These are phyloP conservation scores for Plasmodium reichenowi DNA, from an alignment of 169 alveolate species.

Conservation along the genomic window DNA sequence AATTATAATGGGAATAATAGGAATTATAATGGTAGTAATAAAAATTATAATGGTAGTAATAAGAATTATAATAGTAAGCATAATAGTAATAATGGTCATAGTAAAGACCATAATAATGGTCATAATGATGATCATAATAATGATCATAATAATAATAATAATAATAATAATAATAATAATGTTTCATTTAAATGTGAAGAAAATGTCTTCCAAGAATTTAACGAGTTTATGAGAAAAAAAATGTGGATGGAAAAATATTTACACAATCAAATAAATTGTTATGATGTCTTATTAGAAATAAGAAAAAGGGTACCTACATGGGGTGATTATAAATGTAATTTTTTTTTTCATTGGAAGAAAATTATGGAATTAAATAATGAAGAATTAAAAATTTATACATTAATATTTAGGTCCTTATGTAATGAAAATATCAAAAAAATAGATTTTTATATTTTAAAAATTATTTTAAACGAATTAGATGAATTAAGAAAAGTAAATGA, in stretches of 20 bases:
- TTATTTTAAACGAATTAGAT: conserved; percentile 49
- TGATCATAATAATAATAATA: neutral
- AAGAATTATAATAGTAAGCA: too few species aligned
- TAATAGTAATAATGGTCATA: neutral
- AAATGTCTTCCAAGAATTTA: conserved; percentile 8
- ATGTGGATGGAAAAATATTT: conserved; percentile 65
- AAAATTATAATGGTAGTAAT: neutral
- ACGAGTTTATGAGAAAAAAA: conserved; percentile 25
- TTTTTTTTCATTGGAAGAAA: conserved; percentile 83
- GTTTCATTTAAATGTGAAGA: too few species aligned
- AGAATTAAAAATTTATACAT: conserved; percentile 58
- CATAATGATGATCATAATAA: neutral
- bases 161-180: too few species aligned
- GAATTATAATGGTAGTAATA: too few species aligned
- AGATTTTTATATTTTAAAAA: conserved; percentile 47
- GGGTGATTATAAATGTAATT: conserved; percentile 84
- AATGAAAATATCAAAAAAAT: conserved; percentile 42
- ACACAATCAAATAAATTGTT: conserved; percentile 80
- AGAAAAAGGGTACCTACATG: conserved; percentile 83
- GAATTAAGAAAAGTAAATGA: conserved; percentile 72
- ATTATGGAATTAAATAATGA: conserved; percentile 76
- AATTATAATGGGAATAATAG: too few species aligned
- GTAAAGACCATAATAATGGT: neutral
- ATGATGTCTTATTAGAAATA: conserved; percentile 84
- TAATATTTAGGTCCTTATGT: conserved; percentile 48